These are phyloP conservation scores for Pyrenophora tritici-repentis DNA, from an alignment of 2,329 filamentous ascomycete species.

Conservation along the genomic window DNA sequence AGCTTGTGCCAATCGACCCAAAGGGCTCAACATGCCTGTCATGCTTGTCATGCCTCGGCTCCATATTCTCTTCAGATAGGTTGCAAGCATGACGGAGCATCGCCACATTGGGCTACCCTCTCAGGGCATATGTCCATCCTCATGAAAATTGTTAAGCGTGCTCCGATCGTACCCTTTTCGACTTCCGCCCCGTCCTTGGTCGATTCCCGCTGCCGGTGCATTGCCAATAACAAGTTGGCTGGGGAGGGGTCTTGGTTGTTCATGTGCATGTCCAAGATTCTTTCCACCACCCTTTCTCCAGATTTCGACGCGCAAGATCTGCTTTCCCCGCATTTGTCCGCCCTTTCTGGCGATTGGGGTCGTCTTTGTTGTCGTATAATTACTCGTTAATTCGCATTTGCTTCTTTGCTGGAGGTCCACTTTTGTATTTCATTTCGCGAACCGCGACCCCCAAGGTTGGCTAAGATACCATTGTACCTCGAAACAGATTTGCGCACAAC, in stretches of 20 bases:
- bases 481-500: conserved; percentile 5
- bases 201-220: conserved; percentile 21
- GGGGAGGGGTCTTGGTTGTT: conserved; percentile 16
- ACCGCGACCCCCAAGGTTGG: background rate
- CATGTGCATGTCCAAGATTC: conserved; percentile 36
- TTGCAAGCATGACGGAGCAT: conserved; percentile 41
- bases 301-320: conserved; percentile 19
- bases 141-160: conserved; percentile 15
- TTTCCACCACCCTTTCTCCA: conserved; percentile 22
- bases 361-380: conserved; percentile 5
- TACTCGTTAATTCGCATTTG: conserved; percentile 4
- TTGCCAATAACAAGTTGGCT: conserved; percentile 24
- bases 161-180: conserved; percentile 33
- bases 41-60: conserved; percentile 27
- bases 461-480: background rate
- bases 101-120: conserved; percentile 34
- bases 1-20: conserved; percentile 28
- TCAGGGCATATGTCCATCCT: conserved; percentile 22
- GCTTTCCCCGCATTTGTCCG: conserved; percentile 36
- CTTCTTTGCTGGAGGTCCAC: background rate
- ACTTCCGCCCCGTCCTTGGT: conserved; percentile 17
- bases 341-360: conserved; percentile 13
- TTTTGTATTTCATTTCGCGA: background rate
- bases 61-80: conserved; percentile 15
- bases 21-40: background rate